phyloP scores from a whole-genome alignment of 2,329 filamentous ascomycete genomes.

The Monosporascus sp. region DNA sequence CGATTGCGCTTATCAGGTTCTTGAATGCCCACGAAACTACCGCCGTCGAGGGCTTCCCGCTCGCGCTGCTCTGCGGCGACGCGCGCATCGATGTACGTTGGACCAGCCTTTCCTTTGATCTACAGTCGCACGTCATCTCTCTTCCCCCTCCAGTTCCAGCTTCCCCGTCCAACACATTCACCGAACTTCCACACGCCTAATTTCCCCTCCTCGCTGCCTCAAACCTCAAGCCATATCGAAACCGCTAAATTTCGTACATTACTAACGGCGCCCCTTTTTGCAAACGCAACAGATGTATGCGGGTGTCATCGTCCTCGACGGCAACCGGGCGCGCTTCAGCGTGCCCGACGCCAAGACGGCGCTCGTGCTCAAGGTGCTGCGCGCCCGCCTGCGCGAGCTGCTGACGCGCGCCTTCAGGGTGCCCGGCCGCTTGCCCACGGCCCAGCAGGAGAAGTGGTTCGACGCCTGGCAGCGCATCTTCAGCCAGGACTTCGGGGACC shows the following conservation, averaged over 20 bases:
- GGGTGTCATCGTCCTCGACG: constrained; percentile 80
- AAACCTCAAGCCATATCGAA: not conserved
- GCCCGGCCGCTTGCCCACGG: constrained; percentile 56
- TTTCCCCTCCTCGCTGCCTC: not conserved
- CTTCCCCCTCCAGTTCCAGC: not conserved
- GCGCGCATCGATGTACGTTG: constrained; percentile 71
- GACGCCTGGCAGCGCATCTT: constrained; percentile 71
- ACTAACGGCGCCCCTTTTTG: not conserved
- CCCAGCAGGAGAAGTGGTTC: constrained; percentile 68
- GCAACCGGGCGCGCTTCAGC: constrained; percentile 78
- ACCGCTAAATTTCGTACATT: not conserved
- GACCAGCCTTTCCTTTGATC: not conserved
- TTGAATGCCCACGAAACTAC: constrained; percentile 90
- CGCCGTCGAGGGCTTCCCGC: constrained; percentile 72
- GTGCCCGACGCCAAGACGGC: constrained; percentile 86
- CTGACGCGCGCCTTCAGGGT: constrained; percentile 66
- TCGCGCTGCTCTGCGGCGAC: constrained; percentile 82
- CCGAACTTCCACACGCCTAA: not conserved
- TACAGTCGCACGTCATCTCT: not conserved
- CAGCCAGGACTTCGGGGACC: constrained; percentile 36
- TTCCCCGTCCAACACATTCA: no score
- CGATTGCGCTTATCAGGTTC: constrained; percentile 40
- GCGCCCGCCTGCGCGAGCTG: constrained; percentile 68
- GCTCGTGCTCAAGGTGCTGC: constrained; percentile 80
- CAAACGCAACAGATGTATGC: constrained; percentile 66